Base-by-base conservation (phyloP, 306 rosid genomes). In the Chamaecrista fasciculata region DNA sequence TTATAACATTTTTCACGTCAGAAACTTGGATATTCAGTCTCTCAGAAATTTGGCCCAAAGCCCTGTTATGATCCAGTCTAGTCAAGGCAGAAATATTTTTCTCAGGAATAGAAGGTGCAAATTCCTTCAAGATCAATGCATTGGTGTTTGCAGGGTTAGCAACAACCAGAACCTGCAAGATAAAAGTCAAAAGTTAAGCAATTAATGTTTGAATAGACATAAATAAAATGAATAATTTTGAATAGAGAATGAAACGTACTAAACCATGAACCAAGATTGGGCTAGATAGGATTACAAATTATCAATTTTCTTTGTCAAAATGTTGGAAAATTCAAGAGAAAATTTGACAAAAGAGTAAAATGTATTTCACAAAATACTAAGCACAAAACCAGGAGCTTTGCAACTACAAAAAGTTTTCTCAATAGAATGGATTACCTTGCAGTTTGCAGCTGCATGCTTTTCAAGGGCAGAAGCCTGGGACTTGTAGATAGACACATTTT, bases 91-190 rank as follows among this genome's bases (percentile, higher is more conserved):
- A 44, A 57, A 94, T 90, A 80, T 94, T 94, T 51, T 76, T 90
- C 89, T 90, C 96, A 3, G 96, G 96, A 62, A 94, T 86, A 33
- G 99, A 94, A 52, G 99, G 99, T 49, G 97, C 99, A 15, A 72
- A 94, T 78, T 94, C 99, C 81, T 94, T 94, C 92, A 94, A 75
- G 84, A 94, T 94, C 95, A 94, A 78, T 42, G 97, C 99, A 66
- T 94, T 94, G 64, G 99, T 94, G 77, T 94, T 94, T 58, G 99
- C 99, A 31, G 99, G 99, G 81, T 94, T 94, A 59, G 99, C 99
- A 78, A 95, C 97, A 73, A 95, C 99, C 81, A 95, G 60, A 69
- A 95, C 99, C 97, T 95, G 90, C 80, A 83, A 50, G 58, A 76
- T 36, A 72, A 66, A 21, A n/a, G 42, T 31, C 42, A 64, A n/a